Evolutionary conservation across 164 flowering plant genomes (phyloP).

Genomic region (Piper betle): DNA sequence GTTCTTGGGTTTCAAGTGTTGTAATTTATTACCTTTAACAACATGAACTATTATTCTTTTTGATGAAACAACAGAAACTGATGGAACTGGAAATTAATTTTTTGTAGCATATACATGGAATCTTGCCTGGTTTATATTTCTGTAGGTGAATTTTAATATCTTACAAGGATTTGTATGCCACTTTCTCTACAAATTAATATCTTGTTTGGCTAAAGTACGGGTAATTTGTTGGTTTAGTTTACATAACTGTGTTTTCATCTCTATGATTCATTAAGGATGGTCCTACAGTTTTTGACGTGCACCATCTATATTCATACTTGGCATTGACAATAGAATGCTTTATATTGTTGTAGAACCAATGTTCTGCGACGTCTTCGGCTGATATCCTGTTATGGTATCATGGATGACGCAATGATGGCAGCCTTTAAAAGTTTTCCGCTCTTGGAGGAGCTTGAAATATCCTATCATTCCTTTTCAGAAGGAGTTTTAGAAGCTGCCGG

Average conservation of each 20-base stretch:
- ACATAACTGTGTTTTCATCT: not conserved
- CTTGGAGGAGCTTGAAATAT: conserved; percentile 44
- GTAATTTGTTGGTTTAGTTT: not conserved
- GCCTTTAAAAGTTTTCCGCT: conserved; percentile 26
- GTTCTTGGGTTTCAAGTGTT: not conserved
- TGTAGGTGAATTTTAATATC: too few relatives aligned
- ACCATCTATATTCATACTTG: too few relatives aligned
- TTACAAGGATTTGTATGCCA: too few relatives aligned
- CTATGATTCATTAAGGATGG: too few relatives aligned
- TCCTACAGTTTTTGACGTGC: too few relatives aligned
- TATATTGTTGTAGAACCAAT: conserved; percentile 16
- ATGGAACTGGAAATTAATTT: too few relatives aligned
- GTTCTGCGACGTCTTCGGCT: conserved; percentile 36
- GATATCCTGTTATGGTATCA: conserved; percentile 20
- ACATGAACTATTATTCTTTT: not conserved
- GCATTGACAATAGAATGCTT: not conserved
- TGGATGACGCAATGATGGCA: conserved; percentile 23
- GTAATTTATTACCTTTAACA: too few relatives aligned
- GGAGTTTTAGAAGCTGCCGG: conserved; percentile 32
- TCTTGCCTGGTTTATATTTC: too few relatives aligned
- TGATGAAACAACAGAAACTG: not conserved
- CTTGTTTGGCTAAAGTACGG: too few relatives aligned
- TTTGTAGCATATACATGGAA: too few relatives aligned
- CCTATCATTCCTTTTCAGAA: conserved; percentile 17
- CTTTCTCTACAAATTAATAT: too few relatives aligned